Evolutionary conservation across 2,329 filamentous ascomycete genomes (phyloP).

Genomic region (Cercospora sesami): DNA sequence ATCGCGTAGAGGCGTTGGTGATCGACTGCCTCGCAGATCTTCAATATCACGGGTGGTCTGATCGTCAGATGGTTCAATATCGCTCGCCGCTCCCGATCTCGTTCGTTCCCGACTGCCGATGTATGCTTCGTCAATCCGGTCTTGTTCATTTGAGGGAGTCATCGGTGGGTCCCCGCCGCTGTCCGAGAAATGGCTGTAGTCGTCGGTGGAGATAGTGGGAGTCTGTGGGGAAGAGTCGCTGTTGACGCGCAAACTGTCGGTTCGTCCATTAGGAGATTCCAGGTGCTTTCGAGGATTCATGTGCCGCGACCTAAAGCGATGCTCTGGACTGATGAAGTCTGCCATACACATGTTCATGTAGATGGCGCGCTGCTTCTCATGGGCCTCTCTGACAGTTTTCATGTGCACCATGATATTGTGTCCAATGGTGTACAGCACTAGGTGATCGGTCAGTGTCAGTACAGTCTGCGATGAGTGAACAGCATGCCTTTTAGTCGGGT

Average conservation of each 20-base stretch:
- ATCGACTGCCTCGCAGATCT: not conserved
- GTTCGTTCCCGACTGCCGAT: not conserved
- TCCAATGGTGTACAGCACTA: constrained; percentile 45
- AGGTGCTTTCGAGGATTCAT: constrained; percentile 7
- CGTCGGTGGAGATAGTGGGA: not conserved
- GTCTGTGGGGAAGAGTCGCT: not conserved
- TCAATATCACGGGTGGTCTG: not conserved
- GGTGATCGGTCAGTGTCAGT: constrained; percentile 1
- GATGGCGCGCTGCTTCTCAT: constrained; percentile 34
- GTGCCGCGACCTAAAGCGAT: constrained; percentile 25
- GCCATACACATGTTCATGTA: constrained; percentile 33
- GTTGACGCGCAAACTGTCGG: not conserved
- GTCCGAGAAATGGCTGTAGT: not conserved
- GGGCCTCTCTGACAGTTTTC: constrained; percentile 39
- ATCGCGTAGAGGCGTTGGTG: not conserved
- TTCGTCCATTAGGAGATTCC: not conserved
- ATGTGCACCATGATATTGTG: constrained; percentile 45
- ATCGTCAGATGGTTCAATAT: not conserved
- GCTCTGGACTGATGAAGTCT: constrained; percentile 28
- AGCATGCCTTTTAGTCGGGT: constrained; percentile 20
- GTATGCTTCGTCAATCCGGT: not conserved
- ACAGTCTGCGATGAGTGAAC: not conserved
- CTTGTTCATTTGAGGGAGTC: not conserved
- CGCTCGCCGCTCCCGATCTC: not conserved
- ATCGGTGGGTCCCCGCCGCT: not conserved